Percentiles rank a stretch among this genome's conserved stretches.
phyloP scores from a whole-genome alignment of 495 filamentous ascomycete species.

The Aspergillus nidulans region DNA sequence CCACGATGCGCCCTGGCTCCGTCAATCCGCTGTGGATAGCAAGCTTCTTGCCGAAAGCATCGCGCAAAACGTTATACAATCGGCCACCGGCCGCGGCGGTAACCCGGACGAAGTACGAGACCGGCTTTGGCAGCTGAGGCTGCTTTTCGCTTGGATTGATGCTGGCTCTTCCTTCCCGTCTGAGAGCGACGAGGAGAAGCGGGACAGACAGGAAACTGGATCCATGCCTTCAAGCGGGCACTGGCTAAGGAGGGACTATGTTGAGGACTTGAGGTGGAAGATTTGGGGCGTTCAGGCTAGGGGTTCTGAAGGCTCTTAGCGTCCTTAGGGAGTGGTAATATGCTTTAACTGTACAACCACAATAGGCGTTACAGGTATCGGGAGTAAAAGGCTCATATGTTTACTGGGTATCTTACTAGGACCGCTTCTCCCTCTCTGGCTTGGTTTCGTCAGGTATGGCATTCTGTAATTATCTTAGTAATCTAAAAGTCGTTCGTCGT shows the following conservation, averaged over 20 bases:
- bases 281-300: constrained; percentile 56
- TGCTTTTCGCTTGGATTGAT: constrained; percentile 83
- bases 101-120: constrained; percentile 49
- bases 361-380: background rate
- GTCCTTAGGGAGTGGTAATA: background rate
- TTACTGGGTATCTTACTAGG: background rate
- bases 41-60: constrained; percentile 65
- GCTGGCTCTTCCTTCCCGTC: constrained; percentile 17
- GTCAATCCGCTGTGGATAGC: constrained; percentile 70
- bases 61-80: constrained; percentile 51
- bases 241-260: constrained; percentile 40
- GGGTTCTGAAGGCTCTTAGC: constrained; percentile 36
- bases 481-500: background rate
- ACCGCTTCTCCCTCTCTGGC: background rate
- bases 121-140: constrained; percentile 65
- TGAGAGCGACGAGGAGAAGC: background rate
- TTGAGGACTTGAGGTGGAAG: constrained; percentile 43
- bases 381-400: background rate
- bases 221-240: constrained; percentile 22
- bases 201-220: constrained; percentile 18
- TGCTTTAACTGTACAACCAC: background rate
- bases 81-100: constrained; percentile 30
- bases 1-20: constrained; percentile 38
- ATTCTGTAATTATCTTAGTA: background rate
- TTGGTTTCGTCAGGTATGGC: background rate